Evolutionary conservation across 805 yeast genomes (phyloP).

Genomic region (Saccharomycopsis amapae): DNA sequence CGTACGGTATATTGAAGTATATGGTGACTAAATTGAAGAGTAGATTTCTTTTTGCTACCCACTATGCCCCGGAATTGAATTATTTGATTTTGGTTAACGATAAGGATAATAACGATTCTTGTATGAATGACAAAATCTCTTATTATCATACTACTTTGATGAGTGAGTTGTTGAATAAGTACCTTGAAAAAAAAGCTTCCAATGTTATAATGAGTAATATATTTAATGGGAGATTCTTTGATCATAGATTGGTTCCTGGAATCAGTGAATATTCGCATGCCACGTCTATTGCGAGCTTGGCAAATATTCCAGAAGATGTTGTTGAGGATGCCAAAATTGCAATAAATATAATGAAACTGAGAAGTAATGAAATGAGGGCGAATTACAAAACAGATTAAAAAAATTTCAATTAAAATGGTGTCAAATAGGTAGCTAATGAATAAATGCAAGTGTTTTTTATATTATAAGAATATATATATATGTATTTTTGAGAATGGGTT

Average conservation of each 20-base stretch:
- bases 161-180: constrained; percentile 5
- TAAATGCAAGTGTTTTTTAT: too few relatives aligned
- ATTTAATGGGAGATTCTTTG: constrained; percentile 25
- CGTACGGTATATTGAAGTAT: constrained; percentile 64
- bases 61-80: constrained; percentile 57
- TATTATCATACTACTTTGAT: constrained; percentile 18
- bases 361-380: not conserved
- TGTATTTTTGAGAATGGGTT: too few relatives aligned
- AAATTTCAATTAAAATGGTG: not conserved
- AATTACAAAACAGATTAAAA: not conserved
- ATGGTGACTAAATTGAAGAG: constrained; percentile 50
- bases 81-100: constrained; percentile 31
- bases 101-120: constrained; percentile 25
- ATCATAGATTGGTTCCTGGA: constrained; percentile 58
- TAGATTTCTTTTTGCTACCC: constrained; percentile 84
- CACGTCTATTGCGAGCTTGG: constrained; percentile 63
- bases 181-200: constrained; percentile 10
- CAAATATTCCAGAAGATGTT: constrained; percentile 68
- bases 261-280: constrained; percentile 74
- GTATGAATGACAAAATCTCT: constrained; percentile 23
- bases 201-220: constrained; percentile 5
- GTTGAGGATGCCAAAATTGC: constrained; percentile 41
- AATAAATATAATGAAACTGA: not conserved
- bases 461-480: too few relatives aligned
- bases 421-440: too few relatives aligned